Evolutionary conservation across 345 rosid species (phyloP), one percentile per base, ranked within the genome.

Genomic region (Sonneratia caseolaris): DNA sequence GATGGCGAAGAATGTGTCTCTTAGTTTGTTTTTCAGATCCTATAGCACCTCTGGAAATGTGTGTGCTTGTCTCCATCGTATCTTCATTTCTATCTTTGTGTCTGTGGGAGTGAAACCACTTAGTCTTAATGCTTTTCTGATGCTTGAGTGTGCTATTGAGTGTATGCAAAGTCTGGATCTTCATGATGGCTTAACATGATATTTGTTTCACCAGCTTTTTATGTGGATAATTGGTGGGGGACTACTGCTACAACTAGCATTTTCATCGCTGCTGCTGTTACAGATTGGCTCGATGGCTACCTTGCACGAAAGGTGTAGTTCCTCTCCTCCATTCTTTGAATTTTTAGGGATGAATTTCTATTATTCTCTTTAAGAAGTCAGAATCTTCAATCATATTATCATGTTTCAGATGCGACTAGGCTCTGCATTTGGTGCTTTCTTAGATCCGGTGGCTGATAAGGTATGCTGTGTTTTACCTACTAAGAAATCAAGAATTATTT

Each of bases 241-340:
- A 96, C 83, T 72, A 89, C 97, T 35, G 92, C 97, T 11, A 96
- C 99, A 6, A 91, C 97, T 5, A 85, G 94, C 76, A 86, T 92
- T 73, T 96, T 96, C 75, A 80, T 96, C 73, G 91, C 86, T 42
- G 98, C 99, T n/a, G 97, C 99, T 15, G 74, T 92, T 70, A 96
- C 99, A 36, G 99, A 96, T 74, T 96, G 99, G 99, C 98, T 96
- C 61, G 99, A 96, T 72, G 99, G 99, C 35, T 96, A 96, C 79
- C 79, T 96, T 74, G 99, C 99, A 14, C 79, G 99, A 36, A 96
- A 86, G 97, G 99, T 96, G 76, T 66, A 59, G 43, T n/a, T 55
- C 53, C 72, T 0, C 7, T 64, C 37, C 37, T 40, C 64, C 48
- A 27, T 69, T 27, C 0, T 16, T 66, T 35, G 36, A 22, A 47